A percentile compares a stretch with the other conserved stretches of the same genome.
phyloP scores from a whole-genome alignment of 495 filamentous ascomycete genomes.

The Pyronema domesticum region DNA sequence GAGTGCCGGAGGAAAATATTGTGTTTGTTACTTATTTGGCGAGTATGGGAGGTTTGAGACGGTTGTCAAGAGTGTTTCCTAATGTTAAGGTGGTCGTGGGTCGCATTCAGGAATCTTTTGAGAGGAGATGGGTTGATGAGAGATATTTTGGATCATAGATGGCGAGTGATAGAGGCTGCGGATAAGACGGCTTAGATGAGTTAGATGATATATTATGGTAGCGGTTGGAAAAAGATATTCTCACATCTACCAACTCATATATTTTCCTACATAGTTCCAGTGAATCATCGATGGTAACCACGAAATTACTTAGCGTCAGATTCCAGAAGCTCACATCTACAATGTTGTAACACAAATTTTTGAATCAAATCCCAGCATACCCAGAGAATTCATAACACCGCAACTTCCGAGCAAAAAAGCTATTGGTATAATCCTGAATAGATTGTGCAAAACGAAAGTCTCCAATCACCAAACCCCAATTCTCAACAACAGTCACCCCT shows the following conservation, averaged over 20 bases:
- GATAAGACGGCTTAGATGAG: neutral
- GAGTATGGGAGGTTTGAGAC: conserved; percentile 60
- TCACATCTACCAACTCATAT: neutral
- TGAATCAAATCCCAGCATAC: too few species aligned
- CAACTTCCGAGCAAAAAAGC: too few species aligned
- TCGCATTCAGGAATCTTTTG: conserved; percentile 53
- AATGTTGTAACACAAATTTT: too few species aligned
- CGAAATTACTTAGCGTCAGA: too few species aligned
- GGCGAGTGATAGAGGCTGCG: neutral
- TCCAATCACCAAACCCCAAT: too few species aligned
- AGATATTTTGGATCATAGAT: conserved; percentile 24
- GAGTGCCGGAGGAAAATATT: conserved; percentile 68
- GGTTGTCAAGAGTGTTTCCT: conserved; percentile 72
- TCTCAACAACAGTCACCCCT: too few species aligned
- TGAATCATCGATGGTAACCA: too few species aligned
- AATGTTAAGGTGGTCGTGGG: conserved; percentile 68
- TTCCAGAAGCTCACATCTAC: too few species aligned
- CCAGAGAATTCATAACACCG: too few species aligned
- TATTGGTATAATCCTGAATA: too few species aligned
- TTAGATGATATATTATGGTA: neutral
- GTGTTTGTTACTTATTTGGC: conserved; percentile 78
- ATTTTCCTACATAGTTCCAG: neutral
- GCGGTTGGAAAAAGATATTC: neutral
- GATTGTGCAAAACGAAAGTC: too few species aligned
- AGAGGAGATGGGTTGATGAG: conserved; percentile 63